Conservation (phyloP, 1,284 basidiomycete genomes). For the Boletus chippewaensis region DNA sequence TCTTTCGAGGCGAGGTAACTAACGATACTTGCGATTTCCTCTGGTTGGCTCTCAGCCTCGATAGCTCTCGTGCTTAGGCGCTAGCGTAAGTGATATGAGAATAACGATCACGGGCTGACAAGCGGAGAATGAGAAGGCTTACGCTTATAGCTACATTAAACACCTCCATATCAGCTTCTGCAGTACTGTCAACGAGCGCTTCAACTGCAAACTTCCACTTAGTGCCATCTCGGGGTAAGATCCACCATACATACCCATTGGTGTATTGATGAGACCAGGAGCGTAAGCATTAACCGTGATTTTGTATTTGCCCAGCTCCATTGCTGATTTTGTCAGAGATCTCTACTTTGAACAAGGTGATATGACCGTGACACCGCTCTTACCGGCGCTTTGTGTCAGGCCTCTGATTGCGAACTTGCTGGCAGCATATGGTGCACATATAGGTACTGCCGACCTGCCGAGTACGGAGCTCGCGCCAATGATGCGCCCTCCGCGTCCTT, state of each 20-base stretch:
- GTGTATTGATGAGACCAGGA: neutral
- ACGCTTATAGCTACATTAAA: neutral
- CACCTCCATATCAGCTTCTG: neutral
- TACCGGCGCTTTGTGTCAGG: slow-evolving; percentile 24
- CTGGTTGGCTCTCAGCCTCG: slow-evolving; percentile 4
- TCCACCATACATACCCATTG: neutral
- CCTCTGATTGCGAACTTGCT: slow-evolving; percentile 32
- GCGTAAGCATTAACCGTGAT: slow-evolving; percentile 3
- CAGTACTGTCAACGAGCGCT: too few relatives aligned
- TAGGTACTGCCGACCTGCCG: slow-evolving; percentile 16
- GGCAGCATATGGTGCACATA: slow-evolving; percentile 16
- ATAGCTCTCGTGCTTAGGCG: neutral
- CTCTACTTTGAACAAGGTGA: neutral
- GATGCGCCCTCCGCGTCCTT: slow-evolving; percentile 34
- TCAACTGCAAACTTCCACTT: neutral
- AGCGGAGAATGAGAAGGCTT: neutral
- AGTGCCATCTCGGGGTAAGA: neutral
- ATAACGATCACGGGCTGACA: neutral
- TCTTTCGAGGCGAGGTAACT: slow-evolving; percentile 21
- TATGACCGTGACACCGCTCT: neutral
- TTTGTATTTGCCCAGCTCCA: slow-evolving; percentile 27
- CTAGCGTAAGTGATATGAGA: neutral
- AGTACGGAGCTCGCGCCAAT: slow-evolving; percentile 29
- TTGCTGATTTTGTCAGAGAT: slow-evolving; percentile 6
- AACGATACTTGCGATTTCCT: slow-evolving; percentile 16